phyloP scores from a whole-genome alignment of 108 stramenopile genomes.

The Nannochloropsis salina region DNA sequence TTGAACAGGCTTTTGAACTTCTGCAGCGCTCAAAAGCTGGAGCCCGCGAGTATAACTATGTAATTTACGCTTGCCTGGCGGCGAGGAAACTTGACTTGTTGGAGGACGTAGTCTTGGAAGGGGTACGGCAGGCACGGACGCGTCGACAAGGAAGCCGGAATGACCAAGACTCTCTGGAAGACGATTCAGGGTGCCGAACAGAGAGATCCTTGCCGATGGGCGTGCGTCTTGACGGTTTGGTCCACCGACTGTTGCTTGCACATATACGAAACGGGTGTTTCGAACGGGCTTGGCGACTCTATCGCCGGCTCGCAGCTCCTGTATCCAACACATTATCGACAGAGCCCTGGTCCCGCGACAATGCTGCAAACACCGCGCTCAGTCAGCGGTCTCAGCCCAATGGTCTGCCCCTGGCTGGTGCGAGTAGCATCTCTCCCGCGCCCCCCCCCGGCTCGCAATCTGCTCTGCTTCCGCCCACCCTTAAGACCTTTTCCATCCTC shows the following conservation, averaged over 20 bases:
- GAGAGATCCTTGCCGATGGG: constrained; percentile 5
- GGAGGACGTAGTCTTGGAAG: background rate
- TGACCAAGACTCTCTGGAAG: background rate
- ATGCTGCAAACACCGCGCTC: background rate
- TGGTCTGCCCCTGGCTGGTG: background rate
- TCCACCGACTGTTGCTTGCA: background rate
- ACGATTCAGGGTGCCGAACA: background rate
- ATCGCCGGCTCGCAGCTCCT: too few species aligned
- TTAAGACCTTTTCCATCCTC: constrained; percentile 2
- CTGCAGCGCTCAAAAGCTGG: background rate
- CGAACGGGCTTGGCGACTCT: background rate
- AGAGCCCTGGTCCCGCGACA: too few species aligned
- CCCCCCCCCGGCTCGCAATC: too few species aligned
- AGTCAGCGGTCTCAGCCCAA: background rate
- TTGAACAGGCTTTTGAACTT: background rate
- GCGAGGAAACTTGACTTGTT: background rate
- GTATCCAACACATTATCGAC: background rate
- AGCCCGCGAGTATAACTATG: background rate
- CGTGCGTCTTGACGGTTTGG: background rate
- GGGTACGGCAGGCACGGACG: background rate
- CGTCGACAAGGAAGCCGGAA: background rate
- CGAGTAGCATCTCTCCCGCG: background rate
- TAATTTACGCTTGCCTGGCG: background rate
- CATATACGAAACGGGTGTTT: background rate
- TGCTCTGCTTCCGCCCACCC: constrained; percentile 9